A percentile compares a stretch with the other conserved stretches of the same genome.
Evolutionary conservation across 495 filamentous ascomycete genomes (phyloP).

Genomic region (Penicillium simplicissimum): DNA sequence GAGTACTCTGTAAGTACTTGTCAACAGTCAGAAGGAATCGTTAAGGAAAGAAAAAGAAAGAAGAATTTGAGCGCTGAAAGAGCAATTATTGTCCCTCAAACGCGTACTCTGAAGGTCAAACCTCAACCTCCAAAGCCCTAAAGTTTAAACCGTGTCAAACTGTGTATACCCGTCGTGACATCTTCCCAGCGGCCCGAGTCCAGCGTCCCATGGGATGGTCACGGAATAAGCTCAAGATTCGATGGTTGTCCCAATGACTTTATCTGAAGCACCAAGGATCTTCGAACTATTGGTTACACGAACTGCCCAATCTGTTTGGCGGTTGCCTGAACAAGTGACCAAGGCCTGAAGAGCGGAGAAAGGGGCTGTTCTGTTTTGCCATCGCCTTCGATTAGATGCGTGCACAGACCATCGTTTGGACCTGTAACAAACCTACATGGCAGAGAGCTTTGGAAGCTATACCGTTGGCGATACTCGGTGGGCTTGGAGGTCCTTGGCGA

Average conservation of each 20-base stretch:
- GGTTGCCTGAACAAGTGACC: background rate
- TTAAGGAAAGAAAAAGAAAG: background rate
- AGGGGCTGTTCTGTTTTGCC: background rate
- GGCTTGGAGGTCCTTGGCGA: background rate
- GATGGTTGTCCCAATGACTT: constrained; percentile 14
- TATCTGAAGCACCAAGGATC: background rate
- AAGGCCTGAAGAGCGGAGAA: constrained; percentile 6
- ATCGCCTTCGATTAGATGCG: constrained; percentile 16
- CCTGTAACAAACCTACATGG: background rate
- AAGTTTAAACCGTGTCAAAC: background rate
- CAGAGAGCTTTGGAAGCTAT: background rate
- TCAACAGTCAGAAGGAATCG: background rate
- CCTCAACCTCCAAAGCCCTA: background rate
- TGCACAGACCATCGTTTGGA: constrained; percentile 16
- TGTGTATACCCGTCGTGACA: background rate
- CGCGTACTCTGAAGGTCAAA: background rate
- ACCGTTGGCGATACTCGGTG: background rate
- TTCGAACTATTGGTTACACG: constrained; percentile 3
- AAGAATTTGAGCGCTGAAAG: background rate
- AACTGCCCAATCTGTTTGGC: background rate
- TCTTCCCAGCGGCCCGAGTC: background rate
- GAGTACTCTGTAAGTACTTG: background rate
- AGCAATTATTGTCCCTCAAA: background rate
- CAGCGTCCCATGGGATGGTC: constrained; percentile 8
- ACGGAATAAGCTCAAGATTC: constrained; percentile 28